These are phyloP conservation scores for Botrytis byssoidea DNA, from an alignment of 2,329 filamentous ascomycete species.

Conservation along the genomic window DNA sequence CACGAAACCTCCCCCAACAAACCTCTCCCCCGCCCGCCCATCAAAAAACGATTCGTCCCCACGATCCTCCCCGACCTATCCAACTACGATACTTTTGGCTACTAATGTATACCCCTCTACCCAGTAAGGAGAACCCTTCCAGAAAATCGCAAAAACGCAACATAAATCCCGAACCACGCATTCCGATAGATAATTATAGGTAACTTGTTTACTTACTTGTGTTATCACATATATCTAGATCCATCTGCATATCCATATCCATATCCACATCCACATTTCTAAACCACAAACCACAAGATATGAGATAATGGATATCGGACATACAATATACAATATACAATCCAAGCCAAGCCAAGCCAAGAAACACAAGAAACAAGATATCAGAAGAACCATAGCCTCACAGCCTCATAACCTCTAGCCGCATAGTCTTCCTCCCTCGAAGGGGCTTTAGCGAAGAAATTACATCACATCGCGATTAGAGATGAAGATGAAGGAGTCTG, in stretches of 20 bases:
- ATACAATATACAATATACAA: too few species aligned
- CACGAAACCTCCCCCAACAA: slow-evolving; percentile 1
- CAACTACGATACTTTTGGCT: slow-evolving; percentile 4
- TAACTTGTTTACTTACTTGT: neutral
- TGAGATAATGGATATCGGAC: too few species aligned
- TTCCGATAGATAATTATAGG: neutral
- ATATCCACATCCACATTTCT: too few species aligned
- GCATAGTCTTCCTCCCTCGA: neutral
- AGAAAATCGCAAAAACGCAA: too few species aligned
- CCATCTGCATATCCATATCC: neutral
- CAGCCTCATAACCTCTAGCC: neutral
- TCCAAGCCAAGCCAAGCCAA: too few species aligned
- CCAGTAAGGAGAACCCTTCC: neutral
- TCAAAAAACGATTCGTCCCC: neutral
- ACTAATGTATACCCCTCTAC: neutral
- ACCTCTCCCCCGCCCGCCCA: neutral
- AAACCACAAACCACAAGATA: too few species aligned
- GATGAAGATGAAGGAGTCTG: neutral
- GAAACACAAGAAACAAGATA: neutral
- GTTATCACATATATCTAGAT: neutral
- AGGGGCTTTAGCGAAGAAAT: neutral
- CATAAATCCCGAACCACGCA: neutral
- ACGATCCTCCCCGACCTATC: neutral
- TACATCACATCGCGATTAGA: neutral
- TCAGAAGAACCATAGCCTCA: neutral